phyloP scores from a whole-genome alignment of 2,329 filamentous ascomycete species.

The Sporothrix curviconia region DNA sequence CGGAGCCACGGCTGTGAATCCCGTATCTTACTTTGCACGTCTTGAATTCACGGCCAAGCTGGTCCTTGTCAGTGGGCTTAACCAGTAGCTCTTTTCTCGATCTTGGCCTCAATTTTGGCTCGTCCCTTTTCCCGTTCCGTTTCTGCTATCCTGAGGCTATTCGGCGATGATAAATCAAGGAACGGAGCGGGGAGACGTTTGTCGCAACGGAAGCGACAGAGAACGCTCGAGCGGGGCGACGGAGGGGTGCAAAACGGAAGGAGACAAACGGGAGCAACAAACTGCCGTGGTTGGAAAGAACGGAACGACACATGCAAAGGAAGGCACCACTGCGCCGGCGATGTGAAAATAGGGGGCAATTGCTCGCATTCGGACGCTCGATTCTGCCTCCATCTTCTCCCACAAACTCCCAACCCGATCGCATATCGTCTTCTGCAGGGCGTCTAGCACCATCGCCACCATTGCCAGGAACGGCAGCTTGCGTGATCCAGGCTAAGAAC shows the following conservation, averaged over 20 bases:
- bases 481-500: conserved; percentile 17
- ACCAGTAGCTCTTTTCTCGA: too few relatives aligned
- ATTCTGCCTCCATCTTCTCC: too few relatives aligned
- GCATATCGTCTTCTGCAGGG: not conserved
- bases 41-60: too few relatives aligned
- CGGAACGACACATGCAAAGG: too few relatives aligned
- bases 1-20: too few relatives aligned
- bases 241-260: not conserved
- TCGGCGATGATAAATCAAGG: not conserved
- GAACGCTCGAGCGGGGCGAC: not conserved
- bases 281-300: not conserved
- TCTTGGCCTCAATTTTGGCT: not conserved
- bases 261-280: not conserved
- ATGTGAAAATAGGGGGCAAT: too few relatives aligned
- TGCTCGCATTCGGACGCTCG: too few relatives aligned
- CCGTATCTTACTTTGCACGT: too few relatives aligned
- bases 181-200: not conserved
- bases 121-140: not conserved
- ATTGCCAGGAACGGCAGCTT: conserved; percentile 9
- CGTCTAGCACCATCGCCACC: conserved; percentile 6
- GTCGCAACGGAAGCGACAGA: not conserved
- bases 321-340: too few relatives aligned
- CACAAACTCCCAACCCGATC: too few relatives aligned
- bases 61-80: too few relatives aligned
- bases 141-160: not conserved